Evolutionary conservation across 164 flowering plant species (phyloP), one percentile per base, ranked within the genome.

Genomic region (Kalanchoe fedtschenkoi): DNA sequence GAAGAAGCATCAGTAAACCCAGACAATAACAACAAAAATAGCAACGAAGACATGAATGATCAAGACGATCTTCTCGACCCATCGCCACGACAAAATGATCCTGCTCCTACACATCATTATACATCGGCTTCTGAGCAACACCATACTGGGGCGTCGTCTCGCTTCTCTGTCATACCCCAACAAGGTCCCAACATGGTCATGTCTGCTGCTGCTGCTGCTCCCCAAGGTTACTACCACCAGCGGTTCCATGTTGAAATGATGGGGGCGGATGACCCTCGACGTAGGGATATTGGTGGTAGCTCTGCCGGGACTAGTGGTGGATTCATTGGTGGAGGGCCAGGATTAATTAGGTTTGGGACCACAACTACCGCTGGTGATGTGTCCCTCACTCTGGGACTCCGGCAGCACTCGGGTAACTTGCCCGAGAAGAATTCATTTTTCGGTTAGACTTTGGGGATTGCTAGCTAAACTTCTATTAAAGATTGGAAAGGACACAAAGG

Each of bases 371-470:
- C 75, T 3, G 88, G 89, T 22, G 91, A 87, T 63, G 88, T 89
- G 66, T 89, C 96, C 1, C 88, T 89, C 59, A 89, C 96, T 6
- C 71, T 89, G 42, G 93, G 96, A 41, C 82, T 89, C 4, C 82
- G 86, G 47, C 96, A 51, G 56, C 56, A 89, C 43, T 78, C 87
- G 55, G 92, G 93, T 15, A 84, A 81, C 72, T 43, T 79, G 74
- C 89, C 87, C 28, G 95, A 85, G 68, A 80, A 76, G 33, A 68
- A 71, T 70, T 69, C 78, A 47, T 86, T 83, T n/a, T 72, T 72
- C 83, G 0, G 69, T 82, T 46, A 70, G 80, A 80, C 56, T 82
- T 76, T 67, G 81, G 82, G 35, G 74, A 76, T 51, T 74, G 75
- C 61, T 79, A 66, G n/a, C n/a, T n/a, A n/a, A n/a, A n/a, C n/a